Evolutionary conservation across 2,329 filamentous ascomycete genomes (phyloP).

Genomic region (Monilinia polystroma): DNA sequence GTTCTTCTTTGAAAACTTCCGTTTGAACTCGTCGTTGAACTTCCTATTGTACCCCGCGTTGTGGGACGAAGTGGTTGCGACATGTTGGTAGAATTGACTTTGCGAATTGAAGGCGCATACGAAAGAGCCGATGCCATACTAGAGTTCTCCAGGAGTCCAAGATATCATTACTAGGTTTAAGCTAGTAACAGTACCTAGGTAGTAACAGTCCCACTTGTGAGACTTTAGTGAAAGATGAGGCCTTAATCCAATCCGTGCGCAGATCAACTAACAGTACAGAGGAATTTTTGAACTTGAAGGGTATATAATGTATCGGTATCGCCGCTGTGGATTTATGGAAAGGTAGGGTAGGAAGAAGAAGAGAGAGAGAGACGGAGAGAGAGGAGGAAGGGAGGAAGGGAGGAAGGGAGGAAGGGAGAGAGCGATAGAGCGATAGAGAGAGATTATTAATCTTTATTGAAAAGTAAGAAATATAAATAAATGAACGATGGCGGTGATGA

Average conservation of each 20-base stretch:
- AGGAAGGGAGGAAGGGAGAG: too few relatives aligned
- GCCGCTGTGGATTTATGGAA: too few relatives aligned
- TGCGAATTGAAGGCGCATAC: conserved; percentile 27
- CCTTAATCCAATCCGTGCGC: conserved; percentile 23
- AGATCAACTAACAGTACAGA: background rate
- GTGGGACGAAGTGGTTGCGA: conserved; percentile 34
- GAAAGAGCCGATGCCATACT: conserved; percentile 29
- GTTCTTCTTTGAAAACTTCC: conserved; percentile 45
- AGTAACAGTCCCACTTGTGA: conserved; percentile 22
- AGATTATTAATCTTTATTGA: too few relatives aligned
- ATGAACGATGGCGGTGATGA: too few relatives aligned
- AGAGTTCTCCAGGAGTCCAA: conserved; percentile 19
- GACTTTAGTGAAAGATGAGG: conserved; percentile 21
- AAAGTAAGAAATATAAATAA: too few relatives aligned
- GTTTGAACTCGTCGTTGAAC: conserved; percentile 36
- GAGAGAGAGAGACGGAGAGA: too few relatives aligned
- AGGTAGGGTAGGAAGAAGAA: too few relatives aligned
- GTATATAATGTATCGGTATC: too few relatives aligned
- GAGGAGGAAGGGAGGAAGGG: too few relatives aligned
- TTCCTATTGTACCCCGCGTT: conserved; percentile 32
- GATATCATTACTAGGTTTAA: conserved; percentile 24
- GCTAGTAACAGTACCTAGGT: conserved; percentile 10
- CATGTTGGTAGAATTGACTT: conserved; percentile 27
- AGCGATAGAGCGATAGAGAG: too few relatives aligned
- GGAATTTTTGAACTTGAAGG: background rate